Percentiles rank a stretch among this genome's conserved stretches.
These are phyloP conservation scores for Boletus rubescentipes DNA, from an alignment of 768 basidiomycete genomes.

Conservation along the genomic window DNA sequence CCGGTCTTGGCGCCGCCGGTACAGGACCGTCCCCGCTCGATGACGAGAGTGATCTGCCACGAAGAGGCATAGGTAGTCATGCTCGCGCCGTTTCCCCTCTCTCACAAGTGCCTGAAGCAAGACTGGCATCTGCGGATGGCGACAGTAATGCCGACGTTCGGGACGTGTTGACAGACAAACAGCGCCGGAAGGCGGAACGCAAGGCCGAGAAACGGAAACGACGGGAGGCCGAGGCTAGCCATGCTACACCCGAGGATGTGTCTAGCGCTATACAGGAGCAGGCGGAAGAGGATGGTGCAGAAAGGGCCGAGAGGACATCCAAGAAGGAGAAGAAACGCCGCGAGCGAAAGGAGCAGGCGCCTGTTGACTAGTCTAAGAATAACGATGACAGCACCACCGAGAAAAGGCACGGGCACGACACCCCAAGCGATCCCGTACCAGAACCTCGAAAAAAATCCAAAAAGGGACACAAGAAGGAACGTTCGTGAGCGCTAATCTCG, in stretches of 20 bases:
- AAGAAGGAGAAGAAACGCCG: constrained; percentile 30
- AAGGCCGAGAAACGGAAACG: constrained; percentile 28
- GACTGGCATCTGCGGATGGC: constrained; percentile 8
- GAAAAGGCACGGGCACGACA: background rate
- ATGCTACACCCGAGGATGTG: background rate
- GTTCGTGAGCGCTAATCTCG: background rate
- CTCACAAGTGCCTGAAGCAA: background rate
- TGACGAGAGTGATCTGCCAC: background rate
- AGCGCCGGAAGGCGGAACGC: constrained; percentile 31
- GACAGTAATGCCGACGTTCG: background rate
- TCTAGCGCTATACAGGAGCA: constrained; percentile 7
- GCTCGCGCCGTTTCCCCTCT: background rate
- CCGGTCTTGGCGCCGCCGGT: constrained; percentile 2
- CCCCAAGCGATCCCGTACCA: background rate
- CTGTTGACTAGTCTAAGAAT: background rate
- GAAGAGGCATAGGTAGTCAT: constrained; percentile 15
- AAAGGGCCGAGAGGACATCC: constrained; percentile 18
- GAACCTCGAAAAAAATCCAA: constrained; percentile 5
- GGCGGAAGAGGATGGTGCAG: constrained; percentile 4
- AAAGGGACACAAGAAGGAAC: constrained; percentile 4
- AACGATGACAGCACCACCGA: background rate
- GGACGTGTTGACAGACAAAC: constrained; percentile 28
- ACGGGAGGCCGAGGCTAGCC: constrained; percentile 3
- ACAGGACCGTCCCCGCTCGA: background rate
- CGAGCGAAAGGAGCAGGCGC: constrained; percentile 14